Conservation (phyloP, 2,329 filamentous ascomycete species). For the Calonectria crousiana region DNA sequence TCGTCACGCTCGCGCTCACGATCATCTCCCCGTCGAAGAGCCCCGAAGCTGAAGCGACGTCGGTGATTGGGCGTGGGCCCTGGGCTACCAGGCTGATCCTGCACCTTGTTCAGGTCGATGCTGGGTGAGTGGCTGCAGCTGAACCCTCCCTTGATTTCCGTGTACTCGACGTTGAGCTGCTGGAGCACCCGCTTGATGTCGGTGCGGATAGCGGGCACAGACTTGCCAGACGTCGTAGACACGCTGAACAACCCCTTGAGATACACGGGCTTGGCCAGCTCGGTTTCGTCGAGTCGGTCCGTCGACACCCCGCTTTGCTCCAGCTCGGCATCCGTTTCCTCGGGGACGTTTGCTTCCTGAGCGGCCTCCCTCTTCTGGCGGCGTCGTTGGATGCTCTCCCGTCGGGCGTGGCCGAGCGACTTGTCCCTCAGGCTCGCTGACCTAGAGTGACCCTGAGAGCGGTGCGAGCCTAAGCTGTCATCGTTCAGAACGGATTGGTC, state of each 20-base stretch:
- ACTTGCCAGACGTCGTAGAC: slow-evolving; percentile 94
- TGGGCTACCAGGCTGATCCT: slow-evolving; percentile 73
- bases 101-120: slow-evolving; percentile 83
- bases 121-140: slow-evolving; percentile 89
- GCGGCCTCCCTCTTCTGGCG: slow-evolving; percentile 79
- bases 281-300: slow-evolving; percentile 74
- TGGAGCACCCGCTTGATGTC: slow-evolving; percentile 93
- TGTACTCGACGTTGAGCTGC: slow-evolving; percentile 90
- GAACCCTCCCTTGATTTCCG: slow-evolving; percentile 94
- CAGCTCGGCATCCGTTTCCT: slow-evolving; percentile 89
- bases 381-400: slow-evolving; percentile 92
- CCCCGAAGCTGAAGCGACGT: slow-evolving; percentile 87
- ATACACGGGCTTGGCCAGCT: slow-evolving; percentile 92
- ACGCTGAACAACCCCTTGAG: slow-evolving; percentile 98
- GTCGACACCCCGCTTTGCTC: slow-evolving; percentile 71
- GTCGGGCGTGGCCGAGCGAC: slow-evolving; percentile 87
- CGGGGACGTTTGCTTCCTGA: slow-evolving; percentile 82
- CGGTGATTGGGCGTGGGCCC: slow-evolving; percentile 70
- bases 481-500: slow-evolving; percentile 76
- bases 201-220: slow-evolving; percentile 83
- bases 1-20: slow-evolving; percentile 80
- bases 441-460: slow-evolving; percentile 64
- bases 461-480: slow-evolving; percentile 63
- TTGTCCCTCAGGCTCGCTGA: slow-evolving; percentile 81
- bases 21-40: slow-evolving; percentile 67